phyloP scores from a whole-genome alignment of 768 basidiomycete genomes.

The Leccinum rimulosum region DNA sequence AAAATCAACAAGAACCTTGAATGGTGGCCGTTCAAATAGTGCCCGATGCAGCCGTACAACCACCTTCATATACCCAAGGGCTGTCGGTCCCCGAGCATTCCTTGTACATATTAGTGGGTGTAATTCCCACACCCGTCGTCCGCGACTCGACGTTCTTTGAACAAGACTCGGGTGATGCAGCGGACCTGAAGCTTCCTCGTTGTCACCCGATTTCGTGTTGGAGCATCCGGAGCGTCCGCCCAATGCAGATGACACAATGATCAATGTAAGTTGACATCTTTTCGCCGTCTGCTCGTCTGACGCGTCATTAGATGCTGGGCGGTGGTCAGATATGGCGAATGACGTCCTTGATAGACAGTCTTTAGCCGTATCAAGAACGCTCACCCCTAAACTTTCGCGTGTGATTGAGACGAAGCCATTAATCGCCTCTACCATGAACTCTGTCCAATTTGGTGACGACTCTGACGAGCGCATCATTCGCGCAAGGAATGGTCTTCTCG shows the following conservation, averaged over 20 bases:
- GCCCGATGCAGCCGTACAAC: no score
- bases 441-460: conserved; percentile 63
- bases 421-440: conserved; percentile 56
- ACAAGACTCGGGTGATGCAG: conserved; percentile 37
- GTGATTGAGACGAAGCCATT: conserved; percentile 59
- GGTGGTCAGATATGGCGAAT: conserved; percentile 73
- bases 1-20: no score
- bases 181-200: conserved; percentile 39
- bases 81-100: no score
- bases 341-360: conserved; percentile 49
- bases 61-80: no score
- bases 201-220: conserved; percentile 66
- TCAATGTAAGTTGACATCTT: conserved; percentile 48
- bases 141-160: conserved; percentile 57
- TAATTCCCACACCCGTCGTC: no score
- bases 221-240: conserved; percentile 48
- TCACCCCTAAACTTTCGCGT: conserved; percentile 36
- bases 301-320: conserved; percentile 61
- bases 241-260: conserved; percentile 80
- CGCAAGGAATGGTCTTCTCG: conserved; percentile 58
- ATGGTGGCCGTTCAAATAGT: no score
- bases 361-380: conserved; percentile 36
- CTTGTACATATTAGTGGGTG: no score
- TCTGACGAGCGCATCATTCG: conserved; percentile 50
- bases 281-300: background rate